Evolutionary conservation across 371 early-diverging fungal genomes (phyloP).

Genomic region (Mortierella polycephala): DNA sequence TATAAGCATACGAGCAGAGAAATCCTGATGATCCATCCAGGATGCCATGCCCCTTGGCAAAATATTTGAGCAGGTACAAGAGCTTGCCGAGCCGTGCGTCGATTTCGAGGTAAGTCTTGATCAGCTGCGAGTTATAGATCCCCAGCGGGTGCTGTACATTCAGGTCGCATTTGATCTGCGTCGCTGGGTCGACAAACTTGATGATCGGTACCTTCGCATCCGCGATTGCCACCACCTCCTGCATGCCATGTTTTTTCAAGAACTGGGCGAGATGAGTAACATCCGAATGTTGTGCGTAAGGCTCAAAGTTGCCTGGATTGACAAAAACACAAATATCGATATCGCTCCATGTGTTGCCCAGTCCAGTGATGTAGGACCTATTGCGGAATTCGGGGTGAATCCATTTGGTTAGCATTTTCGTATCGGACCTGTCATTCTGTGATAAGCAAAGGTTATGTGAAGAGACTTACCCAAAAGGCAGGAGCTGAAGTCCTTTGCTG

Average conservation of each 20-base stretch:
- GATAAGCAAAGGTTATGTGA: neutral
- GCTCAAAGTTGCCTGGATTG: neutral
- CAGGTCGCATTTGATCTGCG: conserved; percentile 63
- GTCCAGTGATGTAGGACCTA: conserved; percentile 34
- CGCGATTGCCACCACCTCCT: conserved; percentile 15
- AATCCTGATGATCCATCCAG: conserved; percentile 19
- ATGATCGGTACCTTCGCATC: conserved; percentile 46
- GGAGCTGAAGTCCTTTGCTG: conserved; percentile 10
- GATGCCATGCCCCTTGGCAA: conserved; percentile 36
- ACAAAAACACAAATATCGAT: conserved; percentile 35
- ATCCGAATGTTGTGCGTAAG: conserved; percentile 9
- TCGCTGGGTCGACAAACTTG: conserved; percentile 30
- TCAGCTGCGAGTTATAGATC: conserved; percentile 75
- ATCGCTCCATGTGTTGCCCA: conserved; percentile 30
- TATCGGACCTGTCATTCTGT: too few relatives aligned
- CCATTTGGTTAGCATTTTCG: neutral
- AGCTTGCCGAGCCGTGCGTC: conserved; percentile 78
- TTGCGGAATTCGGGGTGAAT: neutral
- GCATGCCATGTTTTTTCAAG: conserved; percentile 8
- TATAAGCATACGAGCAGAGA: conserved; percentile 38
- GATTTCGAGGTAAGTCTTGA: conserved; percentile 72
- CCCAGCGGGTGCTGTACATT: conserved; percentile 82
- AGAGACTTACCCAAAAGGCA: conserved; percentile 37
- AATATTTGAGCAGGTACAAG: conserved; percentile 68
- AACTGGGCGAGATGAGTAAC: conserved; percentile 15